Evolutionary conservation across 176 grass and related monocot genomes (phyloP).

Genomic region (Bromus sterilis): DNA sequence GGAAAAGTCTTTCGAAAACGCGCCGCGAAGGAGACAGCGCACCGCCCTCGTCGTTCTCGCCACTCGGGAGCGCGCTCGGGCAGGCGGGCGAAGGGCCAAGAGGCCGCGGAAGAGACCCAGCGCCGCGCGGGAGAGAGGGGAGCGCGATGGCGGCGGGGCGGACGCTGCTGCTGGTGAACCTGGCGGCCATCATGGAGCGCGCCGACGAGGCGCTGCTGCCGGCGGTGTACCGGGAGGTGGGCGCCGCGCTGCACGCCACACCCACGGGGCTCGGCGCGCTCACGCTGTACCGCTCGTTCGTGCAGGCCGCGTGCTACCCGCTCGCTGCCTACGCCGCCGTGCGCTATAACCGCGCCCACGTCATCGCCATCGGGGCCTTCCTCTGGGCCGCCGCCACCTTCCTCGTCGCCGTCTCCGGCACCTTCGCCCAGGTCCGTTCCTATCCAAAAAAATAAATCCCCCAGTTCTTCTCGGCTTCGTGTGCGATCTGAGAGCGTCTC

Average conservation of each 20-base stretch:
- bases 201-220: constrained; percentile 90
- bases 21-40: background rate
- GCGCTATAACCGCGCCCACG: constrained; percentile 71
- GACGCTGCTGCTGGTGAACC: constrained; percentile 64
- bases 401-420: constrained; percentile 64
- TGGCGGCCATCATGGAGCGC: constrained; percentile 86
- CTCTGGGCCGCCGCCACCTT: constrained; percentile 95
- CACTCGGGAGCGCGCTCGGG: too few relatives aligned
- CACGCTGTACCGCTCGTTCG: constrained; percentile 74
- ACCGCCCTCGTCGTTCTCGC: background rate
- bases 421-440: constrained; percentile 59
- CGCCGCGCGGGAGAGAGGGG: background rate
- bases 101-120: background rate
- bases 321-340: constrained; percentile 72
- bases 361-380: constrained; percentile 64
- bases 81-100: background rate
- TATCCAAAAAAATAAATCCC: background rate
- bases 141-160: background rate
- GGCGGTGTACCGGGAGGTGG: constrained; percentile 78
- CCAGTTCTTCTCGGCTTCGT: background rate
- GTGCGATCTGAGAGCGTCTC: background rate
- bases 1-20: background rate
- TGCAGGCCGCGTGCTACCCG: constrained; percentile 79
- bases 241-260: constrained; percentile 64
- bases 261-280: constrained; percentile 65